Evolutionary conservation across 2,329 filamentous ascomycete genomes (phyloP).

Genomic region (Mycocentrospora acerina): DNA sequence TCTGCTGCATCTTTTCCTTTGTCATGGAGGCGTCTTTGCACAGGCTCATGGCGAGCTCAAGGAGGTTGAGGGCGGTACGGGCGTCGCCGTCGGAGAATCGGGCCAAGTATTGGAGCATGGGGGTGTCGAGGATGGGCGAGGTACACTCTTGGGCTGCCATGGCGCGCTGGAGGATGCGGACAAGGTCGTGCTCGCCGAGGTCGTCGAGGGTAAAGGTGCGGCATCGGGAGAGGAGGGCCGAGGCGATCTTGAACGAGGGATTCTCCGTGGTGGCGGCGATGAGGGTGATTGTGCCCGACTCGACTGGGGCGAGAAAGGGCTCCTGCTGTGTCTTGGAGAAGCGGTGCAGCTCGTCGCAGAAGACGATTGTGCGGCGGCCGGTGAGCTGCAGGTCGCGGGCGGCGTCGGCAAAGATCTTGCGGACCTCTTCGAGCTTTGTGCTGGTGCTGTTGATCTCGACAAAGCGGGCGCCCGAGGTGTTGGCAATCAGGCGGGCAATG

Average conservation of each 20-base stretch:
- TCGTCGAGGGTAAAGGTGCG: constrained; percentile 84
- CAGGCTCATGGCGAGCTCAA: constrained; percentile 84
- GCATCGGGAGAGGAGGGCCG: constrained; percentile 83
- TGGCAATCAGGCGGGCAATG: constrained; percentile 87
- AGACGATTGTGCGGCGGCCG: constrained; percentile 89
- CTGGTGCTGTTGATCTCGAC: constrained; percentile 89
- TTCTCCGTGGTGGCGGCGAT: constrained; percentile 98
- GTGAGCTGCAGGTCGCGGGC: constrained; percentile 76
- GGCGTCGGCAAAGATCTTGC: constrained; percentile 86
- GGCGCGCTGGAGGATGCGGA: constrained; percentile 74
- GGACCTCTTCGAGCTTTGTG: constrained; percentile 84
- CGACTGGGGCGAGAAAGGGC: constrained; percentile 89
- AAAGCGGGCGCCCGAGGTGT: constrained; percentile 79
- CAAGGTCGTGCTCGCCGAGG: constrained; percentile 70
- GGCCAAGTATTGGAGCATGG: constrained; percentile 78
- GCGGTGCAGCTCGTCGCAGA: constrained; percentile 94
- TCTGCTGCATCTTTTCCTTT: constrained; percentile 73
- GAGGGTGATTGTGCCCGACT: constrained; percentile 84
- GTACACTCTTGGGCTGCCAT: constrained; percentile 59
- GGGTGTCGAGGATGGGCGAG: constrained; percentile 68
- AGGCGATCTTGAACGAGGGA: constrained; percentile 89
- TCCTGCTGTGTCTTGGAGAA: constrained; percentile 94
- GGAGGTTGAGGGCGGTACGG: constrained; percentile 84
- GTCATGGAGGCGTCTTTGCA: constrained; percentile 66
- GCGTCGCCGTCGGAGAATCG: constrained; percentile 91